Evolutionary conservation across 129 eudicot genomes (phyloP), one percentile per base, ranked within the genome.

Genomic region (Tagetes patula): DNA sequence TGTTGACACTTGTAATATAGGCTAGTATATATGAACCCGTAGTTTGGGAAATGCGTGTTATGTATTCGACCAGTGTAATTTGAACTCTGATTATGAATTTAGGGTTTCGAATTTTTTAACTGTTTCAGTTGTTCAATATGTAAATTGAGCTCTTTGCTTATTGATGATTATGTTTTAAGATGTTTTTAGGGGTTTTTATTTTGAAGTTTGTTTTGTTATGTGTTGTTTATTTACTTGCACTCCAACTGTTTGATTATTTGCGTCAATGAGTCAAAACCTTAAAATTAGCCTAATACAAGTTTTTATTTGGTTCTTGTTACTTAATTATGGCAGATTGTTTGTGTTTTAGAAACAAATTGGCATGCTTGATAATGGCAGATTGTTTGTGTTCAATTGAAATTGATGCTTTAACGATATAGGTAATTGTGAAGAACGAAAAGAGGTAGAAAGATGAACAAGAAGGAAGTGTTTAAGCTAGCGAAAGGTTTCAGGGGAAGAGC

Each of bases 401-500:
- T n/a, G 31, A 6, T 64, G 58, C 0, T 38, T 41, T 59, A 13
- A 52, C 11, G 2, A 14, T 53, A 54, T 53, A 75, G 74, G 48
- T 5, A 41, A 54, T 13, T 39, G 47, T 9, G 47, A 53, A 54
- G 32, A 52, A 64, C 0, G 50, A 31, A 41, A 65, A 5, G 40
- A 33, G 73, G 49, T 75, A 48, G 81, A 73, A 61, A 82, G 61
- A 93, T 90, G 98, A 94, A 94, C 87, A 94, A 94, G 88, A 94
- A 94, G 85, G 90, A 90, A 77, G 85, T 94, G 12, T 80, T 94
- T 36, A 87, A 94, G 77, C 74, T 94, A 76, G 99, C 99, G 3
- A 94, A 90, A 81, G 99, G 99, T 38, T 94, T 94, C 62, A 74
- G 99, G 36, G 98, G 99, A 65, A 88, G 99, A 66, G 97, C 99